A percentile compares a stretch with the other conserved stretches of the same genome.
Evolutionary conservation across 2,329 filamentous ascomycete genomes (phyloP).

Genomic region (Sporothrix dimorphospora): DNA sequence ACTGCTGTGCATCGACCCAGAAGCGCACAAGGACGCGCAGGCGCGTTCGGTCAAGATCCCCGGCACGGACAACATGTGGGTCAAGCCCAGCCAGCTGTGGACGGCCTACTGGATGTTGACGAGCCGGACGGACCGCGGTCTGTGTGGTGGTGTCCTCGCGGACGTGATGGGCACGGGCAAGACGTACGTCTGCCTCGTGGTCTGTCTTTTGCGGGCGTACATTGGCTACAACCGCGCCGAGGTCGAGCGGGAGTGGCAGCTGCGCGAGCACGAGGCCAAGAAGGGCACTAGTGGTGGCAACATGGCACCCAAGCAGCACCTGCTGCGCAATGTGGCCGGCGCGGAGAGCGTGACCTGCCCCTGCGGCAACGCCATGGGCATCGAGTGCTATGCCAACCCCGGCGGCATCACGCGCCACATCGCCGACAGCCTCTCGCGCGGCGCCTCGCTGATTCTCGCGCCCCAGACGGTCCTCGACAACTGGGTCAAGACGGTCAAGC

Average conservation of each 20-base stretch:
- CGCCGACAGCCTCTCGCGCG: conserved; percentile 33
- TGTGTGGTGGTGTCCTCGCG: conserved; percentile 35
- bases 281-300: conserved; percentile 27
- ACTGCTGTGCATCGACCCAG: conserved; percentile 32
- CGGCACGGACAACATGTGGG: conserved; percentile 33
- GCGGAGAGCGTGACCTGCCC: conserved; percentile 25
- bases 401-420: conserved; percentile 33
- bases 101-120: conserved; percentile 36
- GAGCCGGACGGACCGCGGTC: conserved; percentile 32
- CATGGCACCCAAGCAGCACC: conserved; percentile 31
- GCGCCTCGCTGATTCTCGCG: conserved; percentile 34
- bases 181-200: conserved; percentile 34
- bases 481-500: conserved; percentile 35
- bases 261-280: conserved; percentile 30
- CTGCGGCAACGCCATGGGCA: conserved; percentile 34
- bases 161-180: conserved; percentile 37
- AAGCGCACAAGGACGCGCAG: conserved; percentile 33
- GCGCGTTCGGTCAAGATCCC: conserved; percentile 33
- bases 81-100: conserved; percentile 36
- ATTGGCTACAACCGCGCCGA: conserved; percentile 35
- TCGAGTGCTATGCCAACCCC: conserved; percentile 37
- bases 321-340: conserved; percentile 3
- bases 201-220: conserved; percentile 32
- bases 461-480: conserved; percentile 35
- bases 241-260: conserved; percentile 36